Base-by-base conservation (phyloP, 805 yeast genomes). In the Suhomyces faveliae region DNA sequence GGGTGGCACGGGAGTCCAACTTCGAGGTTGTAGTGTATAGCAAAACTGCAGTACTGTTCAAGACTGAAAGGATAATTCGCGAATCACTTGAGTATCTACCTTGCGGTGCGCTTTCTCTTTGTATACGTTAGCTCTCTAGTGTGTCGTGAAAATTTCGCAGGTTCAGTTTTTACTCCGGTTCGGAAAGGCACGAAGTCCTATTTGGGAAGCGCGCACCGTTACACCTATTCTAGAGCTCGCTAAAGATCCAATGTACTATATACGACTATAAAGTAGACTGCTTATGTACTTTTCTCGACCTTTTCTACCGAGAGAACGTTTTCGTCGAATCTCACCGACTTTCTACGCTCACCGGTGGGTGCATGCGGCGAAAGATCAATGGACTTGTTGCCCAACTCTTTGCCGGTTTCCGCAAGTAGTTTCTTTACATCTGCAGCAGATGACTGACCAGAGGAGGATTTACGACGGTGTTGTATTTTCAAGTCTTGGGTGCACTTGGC, bases 321-420 rank as follows among this genome's bases (percentile, higher is more conserved):
- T 48, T 80, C 85, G 53, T 82, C 84, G 56, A 84, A 84, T 53
- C 88, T 69, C 2, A 84, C 88, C 4, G 86, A 80, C 52, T 83
- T 81, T 59, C 87, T 70, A 66, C 88, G 73, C 48, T 69, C 74
- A 1, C 63, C 73, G 51, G 37, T 60, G 52, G 27, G 58, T 2
- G 62, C 64, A 1, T 83, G 84, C 2, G 71, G 61, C 11, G 64
- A 74, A 22, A 81, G 59, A 37, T 81, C 86, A 10, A 66, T 52
- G 5, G 55, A 66, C n/a, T 57, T 62, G 3, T 47, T 44, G 2
- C 66, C 67, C 47, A 81, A 70, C 43, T 75, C 79, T 37, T 71
- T 60, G 6, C 74, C 73, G 5, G 70, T 61, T 2, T 64, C 62
- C 10, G 51, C 48, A 45, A 83, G 68, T 72, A 83, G 69, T 21